phyloP scores from a whole-genome alignment of 495 filamentous ascomycete species.

The Penicillium argentinense region DNA sequence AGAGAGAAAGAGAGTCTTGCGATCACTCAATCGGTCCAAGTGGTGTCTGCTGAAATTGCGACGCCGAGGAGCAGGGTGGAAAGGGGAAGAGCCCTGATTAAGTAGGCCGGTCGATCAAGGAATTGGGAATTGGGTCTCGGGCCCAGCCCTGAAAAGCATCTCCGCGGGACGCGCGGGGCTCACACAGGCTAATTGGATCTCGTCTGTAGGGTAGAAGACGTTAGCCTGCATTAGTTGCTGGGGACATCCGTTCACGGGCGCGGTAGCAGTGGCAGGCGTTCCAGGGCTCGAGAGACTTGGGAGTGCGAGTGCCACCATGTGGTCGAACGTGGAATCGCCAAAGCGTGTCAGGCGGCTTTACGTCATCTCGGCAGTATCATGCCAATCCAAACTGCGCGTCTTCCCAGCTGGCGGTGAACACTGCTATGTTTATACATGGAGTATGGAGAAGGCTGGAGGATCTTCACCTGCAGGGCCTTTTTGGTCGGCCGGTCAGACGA shows the following conservation, averaged over 20 bases:
- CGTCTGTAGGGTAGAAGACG: background rate
- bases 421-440: no score
- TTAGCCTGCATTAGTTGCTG: slow-evolving; percentile 10
- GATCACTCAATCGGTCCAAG: no score
- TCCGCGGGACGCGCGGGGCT: slow-evolving; percentile 17
- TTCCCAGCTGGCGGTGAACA: no score
- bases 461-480: background rate
- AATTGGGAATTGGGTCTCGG: slow-evolving; percentile 8
- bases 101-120: slow-evolving; percentile 1
- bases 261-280: background rate
- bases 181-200: slow-evolving; percentile 12
- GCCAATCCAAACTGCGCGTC: slow-evolving; percentile 21
- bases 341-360: slow-evolving; percentile 5
- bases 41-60: background rate
- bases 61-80: no score
- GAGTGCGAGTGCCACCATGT: background rate
- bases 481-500: background rate
- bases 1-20: background rate
- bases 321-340: slow-evolving; percentile 1
- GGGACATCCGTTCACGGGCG: background rate
- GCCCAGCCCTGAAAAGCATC: slow-evolving; percentile 2
- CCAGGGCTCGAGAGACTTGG: background rate
- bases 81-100: slow-evolving; percentile 2
- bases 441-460: background rate
- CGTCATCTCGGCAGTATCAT: slow-evolving; percentile 26